Evolutionary conservation across 2,329 filamentous ascomycete genomes (phyloP).

Genomic region (Drechslerella stenobrocha): DNA sequence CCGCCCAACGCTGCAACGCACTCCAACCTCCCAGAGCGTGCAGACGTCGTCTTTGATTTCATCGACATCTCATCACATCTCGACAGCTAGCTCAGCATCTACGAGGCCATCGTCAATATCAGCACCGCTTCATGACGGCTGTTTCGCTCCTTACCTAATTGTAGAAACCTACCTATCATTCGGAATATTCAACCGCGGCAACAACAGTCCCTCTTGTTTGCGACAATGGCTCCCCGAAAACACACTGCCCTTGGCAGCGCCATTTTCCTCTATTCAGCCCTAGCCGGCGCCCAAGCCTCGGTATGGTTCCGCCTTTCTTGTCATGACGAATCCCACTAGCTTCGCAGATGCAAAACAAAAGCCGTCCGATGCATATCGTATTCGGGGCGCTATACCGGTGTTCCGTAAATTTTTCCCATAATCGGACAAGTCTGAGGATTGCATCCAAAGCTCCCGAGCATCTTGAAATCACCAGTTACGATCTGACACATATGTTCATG

Average conservation of each 20-base stretch:
- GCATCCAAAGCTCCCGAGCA: not conserved
- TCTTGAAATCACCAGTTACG: no score
- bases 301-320: slow-evolving; percentile 42
- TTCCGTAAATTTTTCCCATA: slow-evolving; percentile 33
- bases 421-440: slow-evolving; percentile 8
- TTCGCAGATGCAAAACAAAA: no score
- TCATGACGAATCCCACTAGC: no score
- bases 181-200: slow-evolving; percentile 19
- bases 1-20: slow-evolving; percentile 7
- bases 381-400: slow-evolving; percentile 6
- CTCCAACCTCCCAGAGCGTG: not conserved
- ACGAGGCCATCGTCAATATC: not conserved
- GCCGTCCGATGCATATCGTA: slow-evolving; percentile 13
- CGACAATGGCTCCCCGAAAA: slow-evolving; percentile 41
- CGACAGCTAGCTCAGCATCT: no score
- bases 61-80: no score
- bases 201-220: slow-evolving; percentile 18
- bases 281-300: slow-evolving; percentile 46
- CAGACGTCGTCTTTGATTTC: no score
- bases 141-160: not conserved
- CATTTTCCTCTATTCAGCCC: slow-evolving; percentile 46
- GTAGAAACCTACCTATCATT: slow-evolving; percentile 14
- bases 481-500: no score
- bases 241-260: slow-evolving; percentile 37
- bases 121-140: slow-evolving; percentile 10